Evolutionary conservation across 441 rosid species (phyloP).

Genomic region (Jatropha podagrica): DNA sequence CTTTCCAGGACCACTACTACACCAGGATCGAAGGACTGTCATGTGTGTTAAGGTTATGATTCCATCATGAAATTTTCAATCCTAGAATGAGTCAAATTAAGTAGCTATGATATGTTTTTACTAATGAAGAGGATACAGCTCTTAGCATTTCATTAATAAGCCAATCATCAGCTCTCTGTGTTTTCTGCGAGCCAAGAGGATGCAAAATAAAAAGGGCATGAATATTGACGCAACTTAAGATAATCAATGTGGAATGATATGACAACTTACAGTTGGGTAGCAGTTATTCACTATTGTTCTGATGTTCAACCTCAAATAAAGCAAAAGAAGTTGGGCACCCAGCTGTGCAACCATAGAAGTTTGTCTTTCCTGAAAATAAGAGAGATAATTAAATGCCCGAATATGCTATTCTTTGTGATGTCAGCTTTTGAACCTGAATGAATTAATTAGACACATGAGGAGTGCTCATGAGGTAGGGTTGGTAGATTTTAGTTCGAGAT

Average conservation of each 20-base stretch:
- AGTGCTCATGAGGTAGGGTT: not conserved
- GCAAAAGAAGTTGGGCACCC: constrained; percentile 66
- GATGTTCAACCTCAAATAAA: constrained; percentile 56
- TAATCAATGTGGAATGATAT: not conserved
- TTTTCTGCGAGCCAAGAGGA: constrained; percentile 46
- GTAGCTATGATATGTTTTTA: constrained; percentile 1
- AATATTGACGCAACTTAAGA: constrained; percentile 11
- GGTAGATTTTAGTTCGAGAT: not conserved
- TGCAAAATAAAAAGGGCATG: constrained; percentile 1
- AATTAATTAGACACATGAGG: not conserved
- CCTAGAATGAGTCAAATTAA: not conserved
- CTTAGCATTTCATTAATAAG: constrained; percentile 80
- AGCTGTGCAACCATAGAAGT: constrained; percentile 56
- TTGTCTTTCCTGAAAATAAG: constrained; percentile 51
- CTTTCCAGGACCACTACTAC: constrained; percentile 74
- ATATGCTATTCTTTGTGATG: not conserved
- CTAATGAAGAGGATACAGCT: constrained; percentile 69
- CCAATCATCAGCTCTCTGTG: constrained; percentile 76
- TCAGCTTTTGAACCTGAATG: not conserved
- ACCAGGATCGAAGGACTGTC: constrained; percentile 85
- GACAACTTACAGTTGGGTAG: constrained; percentile 71
- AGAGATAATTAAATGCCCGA: not conserved
- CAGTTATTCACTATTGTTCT: constrained; percentile 59
- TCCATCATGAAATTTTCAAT: not conserved
- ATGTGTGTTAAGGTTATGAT: constrained; percentile 44